Evolutionary conservation across 1,284 basidiomycete genomes (phyloP).

Genomic region (Blastosporella zonata): DNA sequence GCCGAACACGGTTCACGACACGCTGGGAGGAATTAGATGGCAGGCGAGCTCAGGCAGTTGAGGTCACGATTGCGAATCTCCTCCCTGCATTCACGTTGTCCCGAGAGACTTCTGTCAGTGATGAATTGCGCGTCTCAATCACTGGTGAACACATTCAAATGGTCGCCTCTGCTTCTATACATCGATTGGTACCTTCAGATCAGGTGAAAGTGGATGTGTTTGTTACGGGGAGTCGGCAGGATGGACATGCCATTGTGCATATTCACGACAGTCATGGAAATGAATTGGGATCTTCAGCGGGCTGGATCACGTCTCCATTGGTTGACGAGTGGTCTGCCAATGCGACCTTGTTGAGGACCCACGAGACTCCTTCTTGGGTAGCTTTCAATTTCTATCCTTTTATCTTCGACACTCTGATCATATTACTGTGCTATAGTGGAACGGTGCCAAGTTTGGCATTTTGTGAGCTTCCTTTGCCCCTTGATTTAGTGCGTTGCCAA

Average conservation of each 20-base stretch:
- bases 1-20: slow-evolving; percentile 38
- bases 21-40: slow-evolving; percentile 38
- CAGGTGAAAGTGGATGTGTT: slow-evolving; percentile 43
- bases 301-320: slow-evolving; percentile 37
- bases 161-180: slow-evolving; percentile 31
- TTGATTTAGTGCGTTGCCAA: not conserved
- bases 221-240: slow-evolving; percentile 26
- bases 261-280: slow-evolving; percentile 33
- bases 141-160: slow-evolving; percentile 36
- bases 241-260: slow-evolving; percentile 31
- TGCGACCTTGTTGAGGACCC: slow-evolving; percentile 34
- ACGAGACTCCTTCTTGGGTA: slow-evolving; percentile 54
- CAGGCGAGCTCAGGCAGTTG: slow-evolving; percentile 36
- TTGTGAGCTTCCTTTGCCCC: slow-evolving; percentile 35
- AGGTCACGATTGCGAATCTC: slow-evolving; percentile 46
- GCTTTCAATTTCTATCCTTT: slow-evolving; percentile 14
- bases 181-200: slow-evolving; percentile 44
- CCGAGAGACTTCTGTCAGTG: slow-evolving; percentile 28
- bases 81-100: slow-evolving; percentile 31
- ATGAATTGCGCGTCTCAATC: slow-evolving; percentile 34
- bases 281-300: slow-evolving; percentile 29
- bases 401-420: not conserved
- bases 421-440: slow-evolving; percentile 32
- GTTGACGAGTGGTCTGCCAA: slow-evolving; percentile 40
- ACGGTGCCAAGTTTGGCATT: slow-evolving; percentile 52